Conservation (phyloP, 2,329 filamentous ascomycete species). For the Aspergillus sp. region DNA sequence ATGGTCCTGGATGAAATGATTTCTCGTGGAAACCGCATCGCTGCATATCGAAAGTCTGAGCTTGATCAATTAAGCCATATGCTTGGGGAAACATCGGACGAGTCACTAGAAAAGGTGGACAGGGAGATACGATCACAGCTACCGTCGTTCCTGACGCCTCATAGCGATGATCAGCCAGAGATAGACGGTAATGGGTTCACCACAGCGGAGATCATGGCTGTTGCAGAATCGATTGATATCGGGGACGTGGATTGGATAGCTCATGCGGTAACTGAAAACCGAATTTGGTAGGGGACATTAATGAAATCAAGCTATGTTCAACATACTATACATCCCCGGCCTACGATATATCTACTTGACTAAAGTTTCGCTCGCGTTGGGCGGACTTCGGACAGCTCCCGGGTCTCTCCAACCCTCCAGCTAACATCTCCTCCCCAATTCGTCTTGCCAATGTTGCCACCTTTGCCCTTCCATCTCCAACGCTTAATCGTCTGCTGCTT, state of each 20-base stretch:
- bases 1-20: constrained; percentile 49
- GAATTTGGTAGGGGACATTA: constrained; percentile 34
- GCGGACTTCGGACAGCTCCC: constrained; percentile 25
- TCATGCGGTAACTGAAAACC: constrained; percentile 45
- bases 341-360: constrained; percentile 1
- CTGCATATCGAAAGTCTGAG: constrained; percentile 44
- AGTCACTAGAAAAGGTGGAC: too few relatives aligned
- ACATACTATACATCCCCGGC: not conserved
- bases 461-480: constrained; percentile 53
- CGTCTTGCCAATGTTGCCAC: constrained; percentile 18
- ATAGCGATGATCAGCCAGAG: constrained; percentile 18
- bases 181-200: constrained; percentile 34
- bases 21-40: constrained; percentile 46
- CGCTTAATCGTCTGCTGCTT: constrained; percentile 41
- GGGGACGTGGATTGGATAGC: constrained; percentile 48
- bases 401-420: constrained; percentile 44
- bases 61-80: constrained; percentile 43
- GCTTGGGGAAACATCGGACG: not conserved
- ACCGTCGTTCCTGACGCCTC: constrained; percentile 1
- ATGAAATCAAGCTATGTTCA: not conserved
- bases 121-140: not conserved
- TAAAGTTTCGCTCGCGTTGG: constrained; percentile 19
- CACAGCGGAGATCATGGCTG: constrained; percentile 47
- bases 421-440: constrained; percentile 48
- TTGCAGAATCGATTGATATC: constrained; percentile 48